Evolutionary conservation across 768 basidiomycete species (phyloP), one percentile per base, ranked within the genome.

Genomic region (Rhodosporidiobolus sp.): DNA sequence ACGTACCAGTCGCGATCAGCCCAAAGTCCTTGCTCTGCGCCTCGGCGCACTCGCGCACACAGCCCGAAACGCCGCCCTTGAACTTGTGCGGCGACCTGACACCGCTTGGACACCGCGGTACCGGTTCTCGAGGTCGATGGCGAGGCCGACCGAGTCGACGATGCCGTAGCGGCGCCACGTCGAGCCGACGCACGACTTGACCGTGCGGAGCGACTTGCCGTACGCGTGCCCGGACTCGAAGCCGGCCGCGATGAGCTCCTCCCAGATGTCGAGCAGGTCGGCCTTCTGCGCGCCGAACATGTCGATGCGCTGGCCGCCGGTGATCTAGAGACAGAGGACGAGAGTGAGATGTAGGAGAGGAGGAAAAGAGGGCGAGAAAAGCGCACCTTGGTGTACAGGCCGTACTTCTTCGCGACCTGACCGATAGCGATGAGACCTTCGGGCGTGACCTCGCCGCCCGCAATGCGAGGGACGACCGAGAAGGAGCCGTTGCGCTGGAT

Each of bases 171-270:
- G 63, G 62, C 81, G 81, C 79, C 85, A 88, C 22, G 83, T 85
- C 1, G 86, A 86, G n/a, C 89, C 88, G 58, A 91, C 89, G 76
- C 90, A 90, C 0, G 86, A 87, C 80, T 91, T 90, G 62, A 91
- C 88, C 0, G 89, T 89, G n/a, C 89, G 83, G 49, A 90, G 80
- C 17, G 85, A 83, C 76, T 86, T 86, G 70, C 88, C 89, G 78
- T 90, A 90, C 0, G 87, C 90, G 77, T 90, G 89, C 3, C 89
- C 89, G 49, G 87, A 88, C 80, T 90, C 88, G 74, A 91, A 88
- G 14, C 89, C 89, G 8, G 87, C 88, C 9, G 81, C 80, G 66
- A 85, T 83, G 11, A 89, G 85, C 75, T 86, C 85, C 67, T 70
- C 86, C 89, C 86, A 86, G 35, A 90, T 89, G 32, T 84, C 84